Evolutionary conservation across 2,329 filamentous ascomycete genomes (phyloP).

Genomic region (Calonectria fujianensis): DNA sequence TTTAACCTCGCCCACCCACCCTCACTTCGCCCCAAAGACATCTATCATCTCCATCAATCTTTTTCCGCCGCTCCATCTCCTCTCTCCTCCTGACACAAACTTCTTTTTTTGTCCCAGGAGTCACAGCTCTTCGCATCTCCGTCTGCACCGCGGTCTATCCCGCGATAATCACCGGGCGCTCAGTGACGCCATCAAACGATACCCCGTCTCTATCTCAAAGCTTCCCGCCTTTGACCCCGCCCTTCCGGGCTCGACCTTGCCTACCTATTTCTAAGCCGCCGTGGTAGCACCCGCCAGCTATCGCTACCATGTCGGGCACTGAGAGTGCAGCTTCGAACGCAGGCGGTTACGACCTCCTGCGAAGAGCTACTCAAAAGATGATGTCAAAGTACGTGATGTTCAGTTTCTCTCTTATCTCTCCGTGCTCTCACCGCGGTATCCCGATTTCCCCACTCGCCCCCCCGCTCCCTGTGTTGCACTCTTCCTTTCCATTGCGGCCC

Average conservation of each 20-base stretch:
- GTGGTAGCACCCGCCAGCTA: conserved; percentile 50
- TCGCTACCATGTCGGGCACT: conserved; percentile 69
- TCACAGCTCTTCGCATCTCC: conserved; percentile 39
- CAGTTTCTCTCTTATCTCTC: conserved; percentile 50
- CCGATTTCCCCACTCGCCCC: conserved; percentile 33
- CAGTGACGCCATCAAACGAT: conserved; percentile 48
- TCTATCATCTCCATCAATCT: conserved; percentile 54
- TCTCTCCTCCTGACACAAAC: conserved; percentile 49
- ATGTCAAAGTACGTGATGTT: conserved; percentile 75
- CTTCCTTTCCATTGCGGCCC: conserved; percentile 38
- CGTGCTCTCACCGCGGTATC: conserved; percentile 33
- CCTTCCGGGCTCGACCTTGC: conserved; percentile 45
- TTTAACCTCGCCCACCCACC: conserved; percentile 54
- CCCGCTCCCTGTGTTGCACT: conserved; percentile 23
- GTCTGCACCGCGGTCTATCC: conserved; percentile 30
- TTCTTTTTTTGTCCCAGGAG: conserved; percentile 26
- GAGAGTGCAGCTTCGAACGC: conserved; percentile 64
- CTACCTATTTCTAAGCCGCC: conserved; percentile 48
- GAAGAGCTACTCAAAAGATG: conserved; percentile 77
- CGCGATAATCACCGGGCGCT: conserved; percentile 43
- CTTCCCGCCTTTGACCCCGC: conserved; percentile 48
- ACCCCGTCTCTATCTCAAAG: conserved; percentile 36
- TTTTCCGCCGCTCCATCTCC: conserved; percentile 50
- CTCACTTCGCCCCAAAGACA: conserved; percentile 55
- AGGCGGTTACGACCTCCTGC: conserved; percentile 74